These are phyloP conservation scores for Penicillium paradoxum DNA, from an alignment of 495 filamentous ascomycete genomes.

Conservation along the genomic window DNA sequence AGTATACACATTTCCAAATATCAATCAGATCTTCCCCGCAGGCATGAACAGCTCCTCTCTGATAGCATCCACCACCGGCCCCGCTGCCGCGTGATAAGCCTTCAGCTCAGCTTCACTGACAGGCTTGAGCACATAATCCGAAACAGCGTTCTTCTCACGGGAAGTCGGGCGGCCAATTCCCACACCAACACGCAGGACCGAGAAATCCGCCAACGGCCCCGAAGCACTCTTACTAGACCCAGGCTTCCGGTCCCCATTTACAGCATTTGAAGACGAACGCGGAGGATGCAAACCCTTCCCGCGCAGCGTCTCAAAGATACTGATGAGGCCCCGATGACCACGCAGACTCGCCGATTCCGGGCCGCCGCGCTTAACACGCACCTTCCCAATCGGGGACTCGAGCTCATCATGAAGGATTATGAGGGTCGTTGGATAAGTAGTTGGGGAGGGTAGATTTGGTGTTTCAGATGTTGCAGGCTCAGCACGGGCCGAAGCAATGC, in stretches of 20 bases:
- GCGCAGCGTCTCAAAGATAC: constrained; percentile 48
- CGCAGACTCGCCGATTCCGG: constrained; percentile 47
- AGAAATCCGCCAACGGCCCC: constrained; percentile 18
- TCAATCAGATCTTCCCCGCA: not conserved
- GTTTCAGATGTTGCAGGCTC: not conserved
- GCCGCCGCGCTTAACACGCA: constrained; percentile 55
- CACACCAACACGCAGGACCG: constrained; percentile 54
- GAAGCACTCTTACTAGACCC: not conserved
- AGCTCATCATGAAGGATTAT: constrained; percentile 83
- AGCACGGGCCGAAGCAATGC: not conserved
- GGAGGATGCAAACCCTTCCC: constrained; percentile 29
- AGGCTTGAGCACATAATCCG: constrained; percentile 63
- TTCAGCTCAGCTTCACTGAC: constrained; percentile 49
- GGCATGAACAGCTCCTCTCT: constrained; percentile 36
- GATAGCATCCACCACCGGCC: constrained; percentile 47
- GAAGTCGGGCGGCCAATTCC: constrained; percentile 65
- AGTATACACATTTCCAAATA: not conserved
- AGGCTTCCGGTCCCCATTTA: not conserved
- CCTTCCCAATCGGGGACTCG: constrained; percentile 60
- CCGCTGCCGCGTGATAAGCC: constrained; percentile 46
- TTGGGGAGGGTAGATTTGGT: not conserved
- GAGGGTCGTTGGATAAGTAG: constrained; percentile 36
- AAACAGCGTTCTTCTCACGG: constrained; percentile 54
- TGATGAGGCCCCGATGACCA: constrained; percentile 80
- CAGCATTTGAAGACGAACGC: not conserved